Percentiles rank a stretch among this genome's conserved stretches.
Evolutionary conservation across 805 yeast genomes (phyloP).

Genomic region (Hanseniaspora clermontiae): DNA sequence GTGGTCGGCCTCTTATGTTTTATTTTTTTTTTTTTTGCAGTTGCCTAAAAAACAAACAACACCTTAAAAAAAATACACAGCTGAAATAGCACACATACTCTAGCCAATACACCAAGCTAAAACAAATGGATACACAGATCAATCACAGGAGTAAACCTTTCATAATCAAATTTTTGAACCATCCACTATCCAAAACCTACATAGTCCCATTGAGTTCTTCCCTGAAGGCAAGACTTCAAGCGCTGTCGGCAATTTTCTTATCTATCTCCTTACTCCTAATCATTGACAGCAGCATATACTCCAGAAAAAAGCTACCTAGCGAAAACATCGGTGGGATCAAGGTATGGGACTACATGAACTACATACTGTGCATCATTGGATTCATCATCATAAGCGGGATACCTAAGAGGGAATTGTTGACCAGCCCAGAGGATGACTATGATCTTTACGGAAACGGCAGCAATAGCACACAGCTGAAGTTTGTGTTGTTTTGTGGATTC

Average conservation of each 20-base stretch:
- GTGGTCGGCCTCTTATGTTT: too few relatives aligned
- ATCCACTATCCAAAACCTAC: constrained; percentile 9
- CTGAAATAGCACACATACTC: not conserved
- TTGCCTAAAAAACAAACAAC: too few relatives aligned
- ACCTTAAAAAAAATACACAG: too few relatives aligned
- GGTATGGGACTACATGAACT: constrained; percentile 13
- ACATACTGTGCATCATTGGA: constrained; percentile 8
- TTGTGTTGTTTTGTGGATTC: constrained; percentile 82
- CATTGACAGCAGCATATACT: constrained; percentile 11
- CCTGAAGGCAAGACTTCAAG: constrained; percentile 6
- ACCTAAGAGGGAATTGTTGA: constrained; percentile 6
- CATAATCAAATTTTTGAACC: constrained; percentile 6
- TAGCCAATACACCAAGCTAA: not conserved
- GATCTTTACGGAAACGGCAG: constrained; percentile 34
- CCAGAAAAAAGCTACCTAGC: constrained; percentile 5
- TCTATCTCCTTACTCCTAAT: constrained; percentile 7
- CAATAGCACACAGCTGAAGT: constrained; percentile 70
- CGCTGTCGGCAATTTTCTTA: constrained; percentile 9
- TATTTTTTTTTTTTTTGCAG: too few relatives aligned
- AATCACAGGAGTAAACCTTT: constrained; percentile 1
- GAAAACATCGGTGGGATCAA: constrained; percentile 9
- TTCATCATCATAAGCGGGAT: constrained; percentile 11
- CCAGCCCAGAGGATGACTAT: constrained; percentile 21
- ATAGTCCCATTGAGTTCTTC: constrained; percentile 6
- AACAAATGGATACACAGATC: not conserved